Percentiles rank a stretch among this genome's conserved stretches.
Conservation (phyloP, 2,329 filamentous ascomycete species). For the Sordariomycetes sp. region DNA sequence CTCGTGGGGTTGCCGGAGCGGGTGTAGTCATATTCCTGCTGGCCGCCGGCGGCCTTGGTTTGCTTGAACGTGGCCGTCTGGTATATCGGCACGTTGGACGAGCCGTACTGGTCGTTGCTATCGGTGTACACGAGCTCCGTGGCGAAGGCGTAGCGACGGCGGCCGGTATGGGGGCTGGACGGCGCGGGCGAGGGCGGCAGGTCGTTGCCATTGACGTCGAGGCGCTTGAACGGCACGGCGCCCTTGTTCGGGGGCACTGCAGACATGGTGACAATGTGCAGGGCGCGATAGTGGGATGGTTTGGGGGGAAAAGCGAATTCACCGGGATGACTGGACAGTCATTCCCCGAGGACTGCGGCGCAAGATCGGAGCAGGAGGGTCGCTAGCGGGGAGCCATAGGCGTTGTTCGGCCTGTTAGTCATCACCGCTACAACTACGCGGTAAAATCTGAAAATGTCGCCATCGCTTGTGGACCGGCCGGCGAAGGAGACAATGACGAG, state of each 20-base stretch:
- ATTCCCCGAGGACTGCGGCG: background rate
- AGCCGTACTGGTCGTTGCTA: conserved; percentile 90
- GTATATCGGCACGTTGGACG: conserved; percentile 94
- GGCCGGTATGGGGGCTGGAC: conserved; percentile 76
- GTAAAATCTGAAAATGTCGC: conserved; percentile 4
- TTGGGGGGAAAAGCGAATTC: background rate
- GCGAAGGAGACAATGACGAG: background rate
- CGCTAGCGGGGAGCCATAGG: background rate
- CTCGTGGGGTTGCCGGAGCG: conserved; percentile 94
- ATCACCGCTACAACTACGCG: background rate
- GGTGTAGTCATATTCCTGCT: conserved; percentile 92
- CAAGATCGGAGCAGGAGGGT: background rate
- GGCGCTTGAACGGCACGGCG: conserved; percentile 36
- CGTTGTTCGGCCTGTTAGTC: background rate
- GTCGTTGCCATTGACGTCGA: conserved; percentile 75
- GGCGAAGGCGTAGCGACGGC: conserved; percentile 78
- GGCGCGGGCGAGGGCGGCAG: conserved; percentile 87
- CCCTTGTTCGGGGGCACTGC: conserved; percentile 18
- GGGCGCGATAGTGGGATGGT: background rate
- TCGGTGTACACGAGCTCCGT: conserved; percentile 97
- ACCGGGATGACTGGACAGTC: background rate
- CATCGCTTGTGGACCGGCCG: background rate
- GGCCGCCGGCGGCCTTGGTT: conserved; percentile 64
- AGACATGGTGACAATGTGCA: conserved; percentile 1
- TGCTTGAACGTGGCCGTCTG: conserved; percentile 99